phyloP scores from a whole-genome alignment of 2,329 filamentous ascomycete genomes.

The Colletotrichum incanum region DNA sequence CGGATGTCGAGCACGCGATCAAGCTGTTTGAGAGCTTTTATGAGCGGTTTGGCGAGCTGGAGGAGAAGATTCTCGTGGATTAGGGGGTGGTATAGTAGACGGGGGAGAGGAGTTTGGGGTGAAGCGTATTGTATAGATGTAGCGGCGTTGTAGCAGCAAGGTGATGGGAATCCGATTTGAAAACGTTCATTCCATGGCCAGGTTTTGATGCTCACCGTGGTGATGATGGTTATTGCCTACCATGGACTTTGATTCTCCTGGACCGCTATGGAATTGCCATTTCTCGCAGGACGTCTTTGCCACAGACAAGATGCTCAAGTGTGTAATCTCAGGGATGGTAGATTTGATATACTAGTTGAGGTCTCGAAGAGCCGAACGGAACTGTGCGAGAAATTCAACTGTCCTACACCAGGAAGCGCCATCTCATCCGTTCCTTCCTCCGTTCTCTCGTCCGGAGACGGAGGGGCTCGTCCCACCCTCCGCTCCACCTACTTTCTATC shows the following conservation, averaged over 20 bases:
- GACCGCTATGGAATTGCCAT: neutral
- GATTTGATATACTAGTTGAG: neutral
- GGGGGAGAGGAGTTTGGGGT: neutral
- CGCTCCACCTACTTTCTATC: neutral
- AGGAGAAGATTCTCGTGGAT: slow-evolving; percentile 88
- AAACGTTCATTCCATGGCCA: neutral
- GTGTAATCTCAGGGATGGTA: neutral
- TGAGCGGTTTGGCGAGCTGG: slow-evolving; percentile 84
- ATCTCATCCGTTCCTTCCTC: neutral
- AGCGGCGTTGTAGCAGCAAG: slow-evolving; percentile 22
- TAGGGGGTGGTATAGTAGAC: slow-evolving; percentile 53
- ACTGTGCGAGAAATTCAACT: neutral
- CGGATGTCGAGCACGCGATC: slow-evolving; percentile 90
- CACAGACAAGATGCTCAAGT: neutral
- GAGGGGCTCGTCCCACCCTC: neutral
- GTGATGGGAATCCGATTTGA: slow-evolving; percentile 15
- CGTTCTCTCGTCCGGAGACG: neutral
- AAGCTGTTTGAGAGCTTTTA: slow-evolving; percentile 92
- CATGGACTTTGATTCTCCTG: neutral
- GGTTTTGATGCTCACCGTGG: neutral
- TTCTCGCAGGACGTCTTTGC: neutral
- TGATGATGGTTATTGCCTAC: neutral
- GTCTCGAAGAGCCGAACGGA: neutral
- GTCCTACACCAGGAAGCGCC: neutral
- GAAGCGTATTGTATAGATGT: neutral